Evolutionary conservation across 352 stramenopile genomes (phyloP).

Genomic region (Plasmopara viticola): DNA sequence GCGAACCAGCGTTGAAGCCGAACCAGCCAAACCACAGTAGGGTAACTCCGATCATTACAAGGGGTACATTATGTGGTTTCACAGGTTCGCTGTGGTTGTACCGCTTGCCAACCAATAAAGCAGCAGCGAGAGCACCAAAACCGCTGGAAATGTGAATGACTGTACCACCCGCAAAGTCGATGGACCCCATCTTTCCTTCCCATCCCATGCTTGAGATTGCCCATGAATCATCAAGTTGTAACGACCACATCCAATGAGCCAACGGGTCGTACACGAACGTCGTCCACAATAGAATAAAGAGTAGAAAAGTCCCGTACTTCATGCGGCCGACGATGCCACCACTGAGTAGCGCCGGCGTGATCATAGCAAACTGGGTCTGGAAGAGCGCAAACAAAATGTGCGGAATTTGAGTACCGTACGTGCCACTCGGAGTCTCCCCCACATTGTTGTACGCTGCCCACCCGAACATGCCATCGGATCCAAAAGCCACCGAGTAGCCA

Average conservation of each 20-base stretch:
- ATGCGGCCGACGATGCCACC: conserved; percentile 81
- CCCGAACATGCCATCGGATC: conserved; percentile 46
- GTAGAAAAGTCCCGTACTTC: conserved; percentile 64
- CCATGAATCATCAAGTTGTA: conserved; percentile 55
- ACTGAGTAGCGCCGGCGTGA: conserved; percentile 67
- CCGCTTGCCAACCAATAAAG: conserved; percentile 61
- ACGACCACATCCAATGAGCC: conserved; percentile 78
- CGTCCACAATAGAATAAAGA: conserved; percentile 82
- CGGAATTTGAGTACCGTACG: conserved; percentile 57
- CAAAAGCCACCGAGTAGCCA: conserved; percentile 67
- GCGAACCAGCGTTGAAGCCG: conserved; percentile 73
- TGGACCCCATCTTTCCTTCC: conserved; percentile 59
- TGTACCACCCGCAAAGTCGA: conserved; percentile 82
- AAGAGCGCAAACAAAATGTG: conserved; percentile 72
- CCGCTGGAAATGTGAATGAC: conserved; percentile 81
- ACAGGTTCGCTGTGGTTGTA: conserved; percentile 69
- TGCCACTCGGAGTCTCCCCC: conserved; percentile 29
- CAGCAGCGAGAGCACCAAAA: conserved; percentile 65
- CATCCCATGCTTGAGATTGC: conserved; percentile 38
- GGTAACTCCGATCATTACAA: conserved; percentile 75
- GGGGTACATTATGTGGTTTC: conserved; percentile 77
- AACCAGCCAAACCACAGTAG: conserved; percentile 86
- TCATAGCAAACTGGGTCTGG: conserved; percentile 80
- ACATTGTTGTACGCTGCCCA: conserved; percentile 59
- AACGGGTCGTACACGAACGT: conserved; percentile 81